phyloP scores from a whole-genome alignment of 2,329 filamentous ascomycete species.

The Arachnomyces sp. region DNA sequence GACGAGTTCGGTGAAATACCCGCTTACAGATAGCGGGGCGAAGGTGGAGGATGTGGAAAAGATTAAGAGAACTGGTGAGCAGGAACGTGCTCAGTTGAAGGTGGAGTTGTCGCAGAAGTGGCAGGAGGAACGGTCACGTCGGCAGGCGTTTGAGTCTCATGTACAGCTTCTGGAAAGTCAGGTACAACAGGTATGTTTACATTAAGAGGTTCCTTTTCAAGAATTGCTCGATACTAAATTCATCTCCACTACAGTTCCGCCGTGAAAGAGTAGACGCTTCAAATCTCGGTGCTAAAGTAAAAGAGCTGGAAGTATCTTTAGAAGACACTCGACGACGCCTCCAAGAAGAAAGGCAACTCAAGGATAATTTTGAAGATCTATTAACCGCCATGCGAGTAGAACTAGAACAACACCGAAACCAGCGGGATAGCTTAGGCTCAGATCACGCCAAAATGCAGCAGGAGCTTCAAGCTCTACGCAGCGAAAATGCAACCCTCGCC shows the following conservation, averaged over 20 bases:
- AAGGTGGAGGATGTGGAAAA: slow-evolving; percentile 68
- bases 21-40: slow-evolving; percentile 50
- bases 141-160: slow-evolving; percentile 71
- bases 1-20: slow-evolving; percentile 71
- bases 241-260: slow-evolving; percentile 39
- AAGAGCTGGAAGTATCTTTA: slow-evolving; percentile 69
- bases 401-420: slow-evolving; percentile 70
- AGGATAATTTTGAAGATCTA: slow-evolving; percentile 89
- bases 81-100: slow-evolving; percentile 80
- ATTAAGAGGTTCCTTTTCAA: slow-evolving; percentile 10
- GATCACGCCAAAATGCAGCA: slow-evolving; percentile 68
- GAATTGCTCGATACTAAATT: slow-evolving; percentile 19
- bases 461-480: slow-evolving; percentile 62
- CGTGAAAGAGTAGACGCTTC: slow-evolving; percentile 47
- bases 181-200: slow-evolving; percentile 51
- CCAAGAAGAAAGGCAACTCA: slow-evolving; percentile 74
- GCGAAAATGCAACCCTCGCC: slow-evolving; percentile 33
- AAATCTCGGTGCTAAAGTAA: slow-evolving; percentile 50
- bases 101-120: slow-evolving; percentile 77
- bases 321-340: slow-evolving; percentile 77
- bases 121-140: slow-evolving; percentile 71
- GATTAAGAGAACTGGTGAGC: slow-evolving; percentile 73
- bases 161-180: slow-evolving; percentile 74
- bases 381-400: slow-evolving; percentile 75
- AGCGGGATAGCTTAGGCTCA: slow-evolving; percentile 61